Evolutionary conservation across 2,329 filamentous ascomycete species (phyloP).

Genomic region (Neophaeococcomyces aloes): DNA sequence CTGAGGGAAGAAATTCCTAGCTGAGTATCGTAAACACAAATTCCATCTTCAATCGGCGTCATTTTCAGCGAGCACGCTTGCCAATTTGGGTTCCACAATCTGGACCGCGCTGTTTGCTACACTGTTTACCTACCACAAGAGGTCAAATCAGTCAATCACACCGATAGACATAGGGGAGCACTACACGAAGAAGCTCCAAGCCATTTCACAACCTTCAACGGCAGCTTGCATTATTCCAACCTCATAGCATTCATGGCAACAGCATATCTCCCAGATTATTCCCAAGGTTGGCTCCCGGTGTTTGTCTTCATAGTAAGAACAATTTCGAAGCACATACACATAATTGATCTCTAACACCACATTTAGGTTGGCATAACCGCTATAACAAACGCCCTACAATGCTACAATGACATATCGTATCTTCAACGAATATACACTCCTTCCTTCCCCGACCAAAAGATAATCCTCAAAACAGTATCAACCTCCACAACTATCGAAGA

Average conservation of each 20-base stretch:
- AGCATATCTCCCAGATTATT: background rate
- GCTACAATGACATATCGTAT: conserved; percentile 68
- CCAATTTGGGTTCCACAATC: too few relatives aligned
- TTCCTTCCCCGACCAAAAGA: conserved; percentile 23
- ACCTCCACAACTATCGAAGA: conserved; percentile 24
- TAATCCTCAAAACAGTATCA: conserved; percentile 42
- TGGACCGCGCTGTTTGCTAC: too few relatives aligned
- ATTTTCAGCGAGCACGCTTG: too few relatives aligned
- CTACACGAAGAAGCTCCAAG: too few relatives aligned
- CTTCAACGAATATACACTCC: conserved; percentile 72
- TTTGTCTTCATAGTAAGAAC: conserved; percentile 18
- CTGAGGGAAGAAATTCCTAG: too few relatives aligned
- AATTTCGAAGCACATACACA: background rate
- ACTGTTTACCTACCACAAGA: too few relatives aligned
- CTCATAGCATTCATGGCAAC: background rate
- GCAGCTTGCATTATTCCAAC: background rate
- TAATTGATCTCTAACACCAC: background rate
- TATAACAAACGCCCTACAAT: conserved; percentile 73
- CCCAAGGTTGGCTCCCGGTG: conserved; percentile 19
- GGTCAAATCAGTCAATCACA: too few relatives aligned
- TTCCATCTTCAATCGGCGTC: too few relatives aligned
- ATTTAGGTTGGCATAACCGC: conserved; percentile 69
- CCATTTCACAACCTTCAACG: background rate
- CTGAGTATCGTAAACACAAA: too few relatives aligned
- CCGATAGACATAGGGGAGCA: too few relatives aligned